phyloP scores from a whole-genome alignment of 2,329 filamentous ascomycete genomes.

The Geosmithia putterillii region DNA sequence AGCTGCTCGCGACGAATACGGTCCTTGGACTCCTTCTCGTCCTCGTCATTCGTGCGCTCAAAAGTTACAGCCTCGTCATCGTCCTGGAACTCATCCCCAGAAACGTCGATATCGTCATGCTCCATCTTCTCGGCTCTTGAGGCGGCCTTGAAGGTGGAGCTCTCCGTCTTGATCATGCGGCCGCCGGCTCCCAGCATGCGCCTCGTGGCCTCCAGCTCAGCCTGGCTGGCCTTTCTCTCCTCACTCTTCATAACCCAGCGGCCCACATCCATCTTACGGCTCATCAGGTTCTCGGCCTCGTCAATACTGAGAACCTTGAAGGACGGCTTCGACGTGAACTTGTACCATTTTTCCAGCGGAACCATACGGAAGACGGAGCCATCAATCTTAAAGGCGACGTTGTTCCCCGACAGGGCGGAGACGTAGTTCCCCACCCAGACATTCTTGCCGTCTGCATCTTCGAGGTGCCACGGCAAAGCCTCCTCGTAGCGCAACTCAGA shows the following conservation, averaged over 20 bases:
- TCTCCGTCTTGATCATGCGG: conserved; percentile 56
- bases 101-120: conserved; percentile 57
- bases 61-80: conserved; percentile 71
- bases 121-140: conserved; percentile 55
- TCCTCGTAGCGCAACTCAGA: conserved; percentile 78
- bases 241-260: conserved; percentile 69
- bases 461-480: conserved; percentile 88
- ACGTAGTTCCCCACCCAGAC: conserved; percentile 90
- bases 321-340: conserved; percentile 67
- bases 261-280: conserved; percentile 61
- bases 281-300: conserved; percentile 75
- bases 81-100: conserved; percentile 69
- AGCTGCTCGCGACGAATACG: conserved; percentile 70
- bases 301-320: conserved; percentile 71
- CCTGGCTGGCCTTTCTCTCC: conserved; percentile 41
- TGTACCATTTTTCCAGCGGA: conserved; percentile 93
- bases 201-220: conserved; percentile 49
- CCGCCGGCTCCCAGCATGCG: conserved; percentile 37
- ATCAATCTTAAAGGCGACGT: conserved; percentile 66
- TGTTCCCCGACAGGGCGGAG: conserved; percentile 73
- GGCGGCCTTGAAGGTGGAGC: conserved; percentile 47
- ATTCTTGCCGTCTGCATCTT: conserved; percentile 92
- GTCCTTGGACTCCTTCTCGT: conserved; percentile 58
- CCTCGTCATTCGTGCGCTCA: conserved; percentile 72
- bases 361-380: conserved; percentile 68